Evolutionary conservation across 345 rosid species (phyloP).

Genomic region (Abelmoschus esculentus): DNA sequence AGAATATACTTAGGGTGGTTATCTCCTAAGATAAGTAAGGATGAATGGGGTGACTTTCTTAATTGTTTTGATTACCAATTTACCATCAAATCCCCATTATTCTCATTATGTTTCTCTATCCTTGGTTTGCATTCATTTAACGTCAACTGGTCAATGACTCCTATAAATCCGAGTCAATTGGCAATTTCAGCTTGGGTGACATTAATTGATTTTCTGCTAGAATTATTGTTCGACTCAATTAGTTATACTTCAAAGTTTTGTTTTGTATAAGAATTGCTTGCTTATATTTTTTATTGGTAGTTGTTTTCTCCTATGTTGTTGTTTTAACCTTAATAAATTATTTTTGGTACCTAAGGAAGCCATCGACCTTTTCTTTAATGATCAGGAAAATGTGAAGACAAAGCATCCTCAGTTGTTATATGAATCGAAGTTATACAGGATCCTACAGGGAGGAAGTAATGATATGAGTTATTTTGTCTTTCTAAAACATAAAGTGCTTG

Average conservation of each 20-base stretch:
- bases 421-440: slow-evolving; percentile 78
- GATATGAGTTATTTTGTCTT: neutral
- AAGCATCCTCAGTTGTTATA: slow-evolving; percentile 87
- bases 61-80: neutral
- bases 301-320: neutral
- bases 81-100: neutral
- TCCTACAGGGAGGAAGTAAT: slow-evolving; percentile 94
- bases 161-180: neutral
- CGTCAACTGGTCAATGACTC: neutral
- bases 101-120: neutral
- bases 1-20: neutral
- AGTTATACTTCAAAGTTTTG: neutral
- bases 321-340: neutral
- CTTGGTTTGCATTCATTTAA: neutral
- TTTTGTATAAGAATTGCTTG: neutral
- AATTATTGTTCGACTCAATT: neutral
- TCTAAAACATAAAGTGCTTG: neutral
- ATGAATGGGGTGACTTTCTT: neutral
- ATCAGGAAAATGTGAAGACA: slow-evolving; percentile 84
- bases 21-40: neutral
- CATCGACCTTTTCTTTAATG: neutral
- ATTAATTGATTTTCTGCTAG: neutral
- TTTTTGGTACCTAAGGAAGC: neutral
- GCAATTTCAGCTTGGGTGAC: neutral
- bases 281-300: neutral